Evolutionary conservation across 495 filamentous ascomycete genomes (phyloP).

Genomic region (Patellaria atrata): DNA sequence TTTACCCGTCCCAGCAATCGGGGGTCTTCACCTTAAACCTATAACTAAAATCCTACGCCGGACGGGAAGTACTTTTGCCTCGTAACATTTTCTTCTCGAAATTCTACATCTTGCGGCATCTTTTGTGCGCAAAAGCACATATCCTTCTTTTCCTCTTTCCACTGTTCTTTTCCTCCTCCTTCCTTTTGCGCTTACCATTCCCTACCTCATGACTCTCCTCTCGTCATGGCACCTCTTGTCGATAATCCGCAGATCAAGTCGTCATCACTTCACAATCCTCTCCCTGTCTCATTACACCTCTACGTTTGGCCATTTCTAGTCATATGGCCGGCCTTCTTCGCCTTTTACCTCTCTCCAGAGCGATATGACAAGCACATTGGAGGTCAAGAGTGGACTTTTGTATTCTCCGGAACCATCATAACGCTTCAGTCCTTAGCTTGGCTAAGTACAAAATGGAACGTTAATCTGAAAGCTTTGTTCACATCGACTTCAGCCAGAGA

Average conservation of each 20-base stretch:
- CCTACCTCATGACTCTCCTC: too few species aligned
- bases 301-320: constrained; percentile 88
- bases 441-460: constrained; percentile 96
- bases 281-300: constrained; percentile 64
- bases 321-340: constrained; percentile 80
- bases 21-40: too few species aligned
- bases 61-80: too few species aligned
- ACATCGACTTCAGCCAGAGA: constrained; percentile 58
- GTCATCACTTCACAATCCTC: constrained; percentile 76
- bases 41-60: too few species aligned
- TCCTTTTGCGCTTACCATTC: too few species aligned
- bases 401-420: constrained; percentile 75
- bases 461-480: constrained; percentile 68
- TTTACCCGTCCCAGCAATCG: too few species aligned
- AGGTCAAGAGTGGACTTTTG: constrained; percentile 90
- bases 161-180: too few species aligned
- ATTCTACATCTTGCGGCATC: too few species aligned
- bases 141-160: too few species aligned
- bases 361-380: constrained; percentile 81
- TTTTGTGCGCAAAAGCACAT: too few species aligned
- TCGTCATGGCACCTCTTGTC: too few species aligned
- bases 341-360: constrained; percentile 66
- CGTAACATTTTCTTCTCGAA: too few species aligned
- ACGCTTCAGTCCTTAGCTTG: constrained; percentile 79
- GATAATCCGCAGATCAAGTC: constrained; percentile 79